These are phyloP conservation scores for Lophiotrema nucula DNA, from an alignment of 495 filamentous ascomycete genomes.

Conservation along the genomic window DNA sequence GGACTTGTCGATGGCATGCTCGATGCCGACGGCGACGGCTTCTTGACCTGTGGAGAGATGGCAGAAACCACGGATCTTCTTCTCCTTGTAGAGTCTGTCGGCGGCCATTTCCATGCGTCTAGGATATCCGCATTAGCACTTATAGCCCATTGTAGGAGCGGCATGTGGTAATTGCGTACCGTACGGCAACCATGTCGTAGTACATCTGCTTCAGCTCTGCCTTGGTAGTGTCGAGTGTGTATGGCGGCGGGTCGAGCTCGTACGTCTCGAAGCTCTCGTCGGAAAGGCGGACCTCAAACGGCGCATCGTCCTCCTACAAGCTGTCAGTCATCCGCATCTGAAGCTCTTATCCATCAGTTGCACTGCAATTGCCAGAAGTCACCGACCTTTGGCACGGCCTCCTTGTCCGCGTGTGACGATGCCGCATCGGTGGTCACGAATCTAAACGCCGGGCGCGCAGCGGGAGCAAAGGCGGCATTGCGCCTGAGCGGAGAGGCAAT, in stretches of 20 bases:
- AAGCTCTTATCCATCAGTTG: neutral
- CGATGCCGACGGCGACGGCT: conserved; percentile 94
- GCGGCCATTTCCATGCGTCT: conserved; percentile 99
- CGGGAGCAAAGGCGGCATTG: conserved; percentile 54
- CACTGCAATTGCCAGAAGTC: neutral
- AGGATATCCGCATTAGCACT: conserved; percentile 12
- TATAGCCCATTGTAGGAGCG: too few relatives aligned
- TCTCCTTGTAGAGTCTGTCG: conserved; percentile 97
- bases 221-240: conserved; percentile 91
- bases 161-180: conserved; percentile 63
- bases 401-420: conserved; percentile 82
- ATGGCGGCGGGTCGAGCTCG: conserved; percentile 91
- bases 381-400: conserved; percentile 67
- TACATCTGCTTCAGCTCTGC: conserved; percentile 98
- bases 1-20: conserved; percentile 85
- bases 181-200: conserved; percentile 88
- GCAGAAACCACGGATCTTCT: conserved; percentile 99
- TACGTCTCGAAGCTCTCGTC: conserved; percentile 99
- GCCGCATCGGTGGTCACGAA: conserved; percentile 93
- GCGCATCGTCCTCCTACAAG: conserved; percentile 82
- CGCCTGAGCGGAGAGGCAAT: conserved; percentile 54
- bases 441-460: conserved; percentile 54
- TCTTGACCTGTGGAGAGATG: conserved; percentile 97
- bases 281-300: conserved; percentile 87
- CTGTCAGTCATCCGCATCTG: conserved; percentile 20